Evolutionary conservation across 2,329 filamentous ascomycete genomes (phyloP), one percentile per base, ranked within the genome.

Genomic region (Aureobasidium pullulans): DNA sequence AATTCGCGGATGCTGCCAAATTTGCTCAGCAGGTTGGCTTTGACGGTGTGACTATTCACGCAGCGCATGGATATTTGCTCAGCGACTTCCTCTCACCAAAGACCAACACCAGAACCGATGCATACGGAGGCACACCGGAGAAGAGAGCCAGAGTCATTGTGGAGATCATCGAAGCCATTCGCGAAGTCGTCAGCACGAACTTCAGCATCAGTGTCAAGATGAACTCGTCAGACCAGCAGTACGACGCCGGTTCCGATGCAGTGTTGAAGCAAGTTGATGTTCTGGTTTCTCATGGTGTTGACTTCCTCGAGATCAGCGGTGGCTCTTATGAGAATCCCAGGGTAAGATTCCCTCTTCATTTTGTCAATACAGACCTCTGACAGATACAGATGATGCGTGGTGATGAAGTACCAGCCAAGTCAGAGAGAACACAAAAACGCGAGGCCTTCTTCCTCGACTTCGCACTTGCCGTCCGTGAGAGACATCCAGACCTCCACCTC

Each of bases 401-500:
- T 15, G 37, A 39, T n/a, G 23, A 61, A 61, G 59, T 62, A 53
- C 52, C 57, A 63, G 65, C 68, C 61, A 68, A 63, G 32, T 84
- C 83, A 1, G 71, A 29, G 11, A 16, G 48, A 73, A 11, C 77
- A 37, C 42, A 37, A 16, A 46, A 77, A 0, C 78, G 85, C 7
- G 85, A 89, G 64, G 83, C 84, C 0, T 88, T 86, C 74, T 89
- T 89, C 72, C 73, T 88, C 1, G 81, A 87, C 47, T 88, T 88
- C 63, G 82, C 72, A 2, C 66, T 68, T 42, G 66, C 64, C n/a
- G 66, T 70, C 9, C 65, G 67, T 52, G 56, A 53, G 15, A 61
- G 68, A 60, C 57, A 68, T 8, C 65, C 68, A 1, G 54, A 61
- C 1, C 61, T 70, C 9, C 66, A 67, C 0, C 64, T 71, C 3